Base-by-base conservation (phyloP, 257 asterid genomes). In the Petunia axillaris region DNA sequence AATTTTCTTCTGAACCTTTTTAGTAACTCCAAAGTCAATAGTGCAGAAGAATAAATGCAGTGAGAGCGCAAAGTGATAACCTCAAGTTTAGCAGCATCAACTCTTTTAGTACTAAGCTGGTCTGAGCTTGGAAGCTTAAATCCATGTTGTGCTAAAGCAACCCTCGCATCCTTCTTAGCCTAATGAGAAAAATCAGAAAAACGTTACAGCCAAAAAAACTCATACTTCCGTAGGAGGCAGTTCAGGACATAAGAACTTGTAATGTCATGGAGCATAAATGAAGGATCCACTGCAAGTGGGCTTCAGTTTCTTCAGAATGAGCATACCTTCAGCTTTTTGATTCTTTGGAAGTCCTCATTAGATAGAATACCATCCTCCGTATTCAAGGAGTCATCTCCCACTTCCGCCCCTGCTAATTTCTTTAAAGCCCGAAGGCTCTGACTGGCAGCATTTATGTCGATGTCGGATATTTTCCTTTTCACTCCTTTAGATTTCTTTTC, bases 341-440 rank as follows among this genome's bases (percentile, higher is more conserved):
- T 92, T 86, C 91, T 86, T 87, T 85, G 92, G 92, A 94, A 96
- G 87, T 92, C 98, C 89, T 96, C 98, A 15, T 94, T 94, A 43
- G 98, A 96, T 59, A 93, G 94, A 84, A 95, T 90, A 41, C 97
- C 98, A 77, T 93, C 98, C 46, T 82, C 63, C 60, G 85, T 43
- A 73, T 86, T 85, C 9, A 84, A 79, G n/a, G 91, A 14, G 71
- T 55, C 82, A 64, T 81, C 54, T 64, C 62, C 82, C 79, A 60
- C 54, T 38, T 78, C 86, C 53, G 85, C 82, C 78, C 82, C 97
- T 1, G 97, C 97, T 77, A 95, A 81, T 83, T 86, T 93, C 91
- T 93, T 95, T 87, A 95, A 81, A 79, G 97, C 93, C 53, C 97
- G 89, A 74, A 95, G 97, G 83, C 98, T 93, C 15, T 77, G 85